These are phyloP conservation scores for Penicillium capsulatum DNA, from an alignment of 2,329 filamentous ascomycete species.

Conservation along the genomic window DNA sequence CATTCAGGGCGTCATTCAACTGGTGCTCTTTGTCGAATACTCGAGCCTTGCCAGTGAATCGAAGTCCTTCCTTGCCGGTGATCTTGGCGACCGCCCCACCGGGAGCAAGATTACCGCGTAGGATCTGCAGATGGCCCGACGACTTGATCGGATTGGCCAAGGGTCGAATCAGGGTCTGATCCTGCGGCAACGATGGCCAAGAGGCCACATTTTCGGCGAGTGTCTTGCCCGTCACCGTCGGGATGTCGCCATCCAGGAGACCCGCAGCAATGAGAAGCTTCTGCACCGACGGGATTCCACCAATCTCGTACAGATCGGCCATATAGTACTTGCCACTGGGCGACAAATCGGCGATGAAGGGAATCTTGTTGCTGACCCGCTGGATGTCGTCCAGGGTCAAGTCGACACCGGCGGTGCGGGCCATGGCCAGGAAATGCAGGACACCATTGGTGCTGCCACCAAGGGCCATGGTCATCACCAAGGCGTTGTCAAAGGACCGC, in stretches of 20 bases:
- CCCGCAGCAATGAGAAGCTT: conserved; percentile 75
- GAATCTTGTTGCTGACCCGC: conserved; percentile 74
- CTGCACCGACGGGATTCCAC: conserved; percentile 78
- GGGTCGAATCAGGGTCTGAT: conserved; percentile 77
- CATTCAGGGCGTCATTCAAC: conserved; percentile 69
- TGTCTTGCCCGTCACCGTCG: conserved; percentile 79
- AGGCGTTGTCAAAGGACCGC: conserved; percentile 77
- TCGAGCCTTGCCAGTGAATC: conserved; percentile 73
- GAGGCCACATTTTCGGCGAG: conserved; percentile 74
- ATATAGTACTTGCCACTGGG: conserved; percentile 82
- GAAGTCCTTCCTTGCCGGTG: conserved; percentile 86
- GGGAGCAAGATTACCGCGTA: conserved; percentile 82
- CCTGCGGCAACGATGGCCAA: conserved; percentile 71
- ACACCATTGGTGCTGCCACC: conserved; percentile 87
- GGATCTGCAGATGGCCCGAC: conserved; percentile 82
- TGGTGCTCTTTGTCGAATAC: conserved; percentile 84
- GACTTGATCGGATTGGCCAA: conserved; percentile 79
- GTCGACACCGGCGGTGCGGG: conserved; percentile 72
- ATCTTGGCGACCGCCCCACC: conserved; percentile 92
- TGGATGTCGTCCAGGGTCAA: conserved; percentile 80
- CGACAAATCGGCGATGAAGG: conserved; percentile 79
- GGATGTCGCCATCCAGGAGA: conserved; percentile 71
- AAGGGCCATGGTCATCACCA: conserved; percentile 87
- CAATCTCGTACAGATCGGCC: conserved; percentile 81
- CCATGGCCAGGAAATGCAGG: conserved; percentile 86